These are phyloP conservation scores for Barnettozyma botsteinii DNA, from an alignment of 805 yeast species.

Conservation along the genomic window DNA sequence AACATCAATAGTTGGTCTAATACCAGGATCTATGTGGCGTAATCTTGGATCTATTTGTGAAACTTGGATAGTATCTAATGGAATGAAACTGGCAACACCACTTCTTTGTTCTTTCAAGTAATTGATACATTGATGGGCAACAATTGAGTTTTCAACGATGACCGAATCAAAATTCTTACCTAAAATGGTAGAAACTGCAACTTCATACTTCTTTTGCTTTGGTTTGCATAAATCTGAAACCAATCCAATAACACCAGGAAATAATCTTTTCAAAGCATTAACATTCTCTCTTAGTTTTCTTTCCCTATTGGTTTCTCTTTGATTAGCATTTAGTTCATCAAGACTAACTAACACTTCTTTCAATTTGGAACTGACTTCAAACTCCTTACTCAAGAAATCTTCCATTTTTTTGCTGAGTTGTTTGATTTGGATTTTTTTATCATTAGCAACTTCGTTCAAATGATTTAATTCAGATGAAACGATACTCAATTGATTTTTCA, in stretches of 20 bases:
- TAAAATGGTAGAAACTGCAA: constrained; percentile 68
- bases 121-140: constrained; percentile 72
- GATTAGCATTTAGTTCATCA: constrained; percentile 69
- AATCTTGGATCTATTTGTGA: constrained; percentile 47
- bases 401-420: constrained; percentile 33
- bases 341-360: constrained; percentile 54
- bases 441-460: constrained; percentile 31
- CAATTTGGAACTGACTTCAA: constrained; percentile 56
- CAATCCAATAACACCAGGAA: constrained; percentile 82
- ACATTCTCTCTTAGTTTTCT: constrained; percentile 68
- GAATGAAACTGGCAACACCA: constrained; percentile 84
- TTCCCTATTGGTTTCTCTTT: constrained; percentile 71
- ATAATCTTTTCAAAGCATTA: constrained; percentile 57
- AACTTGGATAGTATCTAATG: constrained; percentile 69
- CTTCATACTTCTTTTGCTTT: constrained; percentile 60
- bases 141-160: constrained; percentile 64
- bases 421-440: constrained; percentile 37
- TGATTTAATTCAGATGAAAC: constrained; percentile 24
- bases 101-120: constrained; percentile 78
- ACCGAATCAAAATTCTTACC: constrained; percentile 80
- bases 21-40: constrained; percentile 46
- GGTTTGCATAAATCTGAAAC: constrained; percentile 79
- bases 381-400: constrained; percentile 41
- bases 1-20: constrained; percentile 69
- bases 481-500: constrained; percentile 20